Conservation (phyloP, 2,329 filamentous ascomycete species). For the Domatiomyces globalis region DNA sequence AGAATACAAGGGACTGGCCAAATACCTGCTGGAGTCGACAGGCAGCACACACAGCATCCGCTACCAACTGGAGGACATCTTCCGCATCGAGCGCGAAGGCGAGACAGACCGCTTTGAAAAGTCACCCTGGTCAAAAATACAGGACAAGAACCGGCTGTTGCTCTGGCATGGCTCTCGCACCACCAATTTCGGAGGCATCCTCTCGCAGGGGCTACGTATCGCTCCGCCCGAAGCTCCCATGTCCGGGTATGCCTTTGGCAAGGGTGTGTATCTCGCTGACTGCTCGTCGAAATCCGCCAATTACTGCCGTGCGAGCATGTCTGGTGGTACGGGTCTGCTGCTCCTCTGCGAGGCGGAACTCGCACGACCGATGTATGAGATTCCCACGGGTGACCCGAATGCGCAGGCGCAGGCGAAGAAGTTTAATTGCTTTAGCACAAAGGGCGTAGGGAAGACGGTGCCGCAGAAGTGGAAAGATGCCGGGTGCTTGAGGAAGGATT, state of each 20-base stretch:
- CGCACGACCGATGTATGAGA: slow-evolving; percentile 56
- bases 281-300: slow-evolving; percentile 70
- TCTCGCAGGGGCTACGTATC: slow-evolving; percentile 78
- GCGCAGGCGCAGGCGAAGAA: slow-evolving; percentile 51
- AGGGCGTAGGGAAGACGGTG: slow-evolving; percentile 51
- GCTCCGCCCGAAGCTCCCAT: slow-evolving; percentile 65
- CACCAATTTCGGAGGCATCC: slow-evolving; percentile 77
- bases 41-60: slow-evolving; percentile 50
- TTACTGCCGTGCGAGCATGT: slow-evolving; percentile 53
- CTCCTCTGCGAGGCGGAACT: slow-evolving; percentile 76
- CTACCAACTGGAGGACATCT: slow-evolving; percentile 53
- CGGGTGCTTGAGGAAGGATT: slow-evolving; percentile 44
- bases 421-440: slow-evolving; percentile 51
- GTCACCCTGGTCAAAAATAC: slow-evolving; percentile 37
- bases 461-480: slow-evolving; percentile 67
- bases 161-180: slow-evolving; percentile 77
- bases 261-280: slow-evolving; percentile 78
- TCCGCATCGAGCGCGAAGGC: slow-evolving; percentile 63
- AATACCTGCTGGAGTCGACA: slow-evolving; percentile 53
- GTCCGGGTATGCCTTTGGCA: slow-evolving; percentile 76
- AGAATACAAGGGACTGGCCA: slow-evolving; percentile 52
- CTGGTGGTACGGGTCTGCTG: slow-evolving; percentile 57
- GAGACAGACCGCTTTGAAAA: slow-evolving; percentile 56
- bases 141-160: slow-evolving; percentile 51
- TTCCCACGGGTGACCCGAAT: slow-evolving; percentile 43